Evolutionary conservation across 148 eudicot species (phyloP).

Genomic region (Polygonum maritimum): DNA sequence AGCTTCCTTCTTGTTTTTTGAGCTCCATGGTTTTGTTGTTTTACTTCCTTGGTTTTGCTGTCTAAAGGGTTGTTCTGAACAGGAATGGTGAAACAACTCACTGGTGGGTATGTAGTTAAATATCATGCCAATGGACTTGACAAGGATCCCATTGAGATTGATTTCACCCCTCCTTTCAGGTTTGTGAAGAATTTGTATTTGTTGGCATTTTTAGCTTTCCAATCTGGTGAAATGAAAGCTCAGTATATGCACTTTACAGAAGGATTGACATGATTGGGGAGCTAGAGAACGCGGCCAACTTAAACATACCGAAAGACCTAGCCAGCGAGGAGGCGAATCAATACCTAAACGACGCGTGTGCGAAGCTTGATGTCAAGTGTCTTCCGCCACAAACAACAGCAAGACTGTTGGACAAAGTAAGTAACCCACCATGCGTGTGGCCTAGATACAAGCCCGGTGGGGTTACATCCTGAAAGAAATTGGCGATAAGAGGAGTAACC

Average conservation of each 20-base stretch:
- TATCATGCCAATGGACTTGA: slow-evolving; percentile 84
- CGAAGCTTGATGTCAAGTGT: slow-evolving; percentile 69
- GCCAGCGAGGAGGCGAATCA: slow-evolving; percentile 59
- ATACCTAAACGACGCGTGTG: slow-evolving; percentile 65
- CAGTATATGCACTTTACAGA: slow-evolving; percentile 28
- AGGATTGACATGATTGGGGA: slow-evolving; percentile 15
- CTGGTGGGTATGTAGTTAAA: slow-evolving; percentile 70
- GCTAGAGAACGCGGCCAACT: slow-evolving; percentile 74
- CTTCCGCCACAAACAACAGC: slow-evolving; percentile 88
- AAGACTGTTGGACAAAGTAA: slow-evolving; percentile 78
- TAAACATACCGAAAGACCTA: slow-evolving; percentile 79
- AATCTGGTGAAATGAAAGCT: background rate
- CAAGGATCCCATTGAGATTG: slow-evolving; percentile 80
- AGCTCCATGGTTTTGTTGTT: background rate
- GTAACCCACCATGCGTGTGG: background rate
- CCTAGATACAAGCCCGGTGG: no score
- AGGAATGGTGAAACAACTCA: slow-evolving; percentile 95
- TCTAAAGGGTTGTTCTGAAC: slow-evolving; percentile 14
- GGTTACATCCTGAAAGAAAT: no score
- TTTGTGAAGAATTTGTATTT: slow-evolving; percentile 7
- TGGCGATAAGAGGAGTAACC: no score
- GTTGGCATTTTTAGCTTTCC: background rate
- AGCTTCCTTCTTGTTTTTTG: slow-evolving; percentile 9
- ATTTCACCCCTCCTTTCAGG: slow-evolving; percentile 99
- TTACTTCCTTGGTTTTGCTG: background rate